Conservation (phyloP, 2,329 filamentous ascomycete species). For the Colletotrichum filicis region DNA sequence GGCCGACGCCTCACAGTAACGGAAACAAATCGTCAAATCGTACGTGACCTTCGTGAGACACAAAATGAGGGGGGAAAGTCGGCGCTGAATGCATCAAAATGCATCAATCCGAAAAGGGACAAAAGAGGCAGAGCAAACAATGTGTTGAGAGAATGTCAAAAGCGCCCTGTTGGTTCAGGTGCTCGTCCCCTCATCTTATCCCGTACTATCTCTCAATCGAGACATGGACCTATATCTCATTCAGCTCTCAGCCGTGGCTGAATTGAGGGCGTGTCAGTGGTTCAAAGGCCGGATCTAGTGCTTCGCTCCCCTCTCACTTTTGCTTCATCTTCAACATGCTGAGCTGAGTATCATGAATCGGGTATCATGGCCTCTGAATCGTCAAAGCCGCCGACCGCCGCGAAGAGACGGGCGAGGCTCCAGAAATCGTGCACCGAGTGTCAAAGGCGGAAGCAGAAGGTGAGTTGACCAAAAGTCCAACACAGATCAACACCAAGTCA, state of each 20-base stretch:
- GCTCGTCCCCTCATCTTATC: background rate
- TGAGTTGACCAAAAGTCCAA: background rate
- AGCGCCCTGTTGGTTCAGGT: background rate
- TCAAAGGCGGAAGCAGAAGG: constrained; percentile 36
- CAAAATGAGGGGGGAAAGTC: background rate
- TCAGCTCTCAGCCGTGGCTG: constrained; percentile 17
- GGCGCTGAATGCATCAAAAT: background rate
- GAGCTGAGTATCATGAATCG: background rate
- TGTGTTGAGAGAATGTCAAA: background rate
- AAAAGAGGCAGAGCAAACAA: background rate
- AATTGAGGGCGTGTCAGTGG: constrained; percentile 22
- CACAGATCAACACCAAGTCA: background rate
- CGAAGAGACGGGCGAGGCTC: constrained; percentile 27
- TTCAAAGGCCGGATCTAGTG: background rate
- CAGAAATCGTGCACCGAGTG: constrained; percentile 38
- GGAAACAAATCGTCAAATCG: no score
- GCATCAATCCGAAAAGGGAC: background rate
- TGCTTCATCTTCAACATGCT: background rate
- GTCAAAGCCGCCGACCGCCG: constrained; percentile 9
- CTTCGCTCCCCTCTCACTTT: constrained; percentile 3
- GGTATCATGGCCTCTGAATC: constrained; percentile 16
- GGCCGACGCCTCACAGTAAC: no score
- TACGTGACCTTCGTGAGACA: no score
- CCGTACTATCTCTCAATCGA: background rate
- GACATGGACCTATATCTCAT: background rate